Base-by-base conservation (phyloP, 495 filamentous ascomycete species). In the Sordaria brevicollis region DNA sequence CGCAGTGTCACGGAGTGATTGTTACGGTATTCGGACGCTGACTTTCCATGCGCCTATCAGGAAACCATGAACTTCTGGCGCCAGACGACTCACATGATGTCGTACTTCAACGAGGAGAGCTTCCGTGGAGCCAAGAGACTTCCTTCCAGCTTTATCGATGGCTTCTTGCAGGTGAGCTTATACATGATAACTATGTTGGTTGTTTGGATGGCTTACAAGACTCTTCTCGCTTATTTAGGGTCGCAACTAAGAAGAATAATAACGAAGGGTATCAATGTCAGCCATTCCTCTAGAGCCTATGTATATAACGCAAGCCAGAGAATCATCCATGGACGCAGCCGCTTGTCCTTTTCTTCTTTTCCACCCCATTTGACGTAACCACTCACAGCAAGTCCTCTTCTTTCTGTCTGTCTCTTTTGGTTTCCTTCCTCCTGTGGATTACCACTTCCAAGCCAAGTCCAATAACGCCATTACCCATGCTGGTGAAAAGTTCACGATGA, bases 41-140 rank as follows among this genome's bases (percentile, higher is more conserved):
- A 70, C 57, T 43, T 15, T 41, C 25, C n/a, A 31, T 31, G 49
- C 49, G 49, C 17, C 69, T n/a, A 34, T 15, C 71, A 97, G 93
- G 95, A 99, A 88, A 98, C 93, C 38, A 87, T 98, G 84, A 99
- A 98, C 82, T 99, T 90, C 87, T 99, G 96, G 95, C 97, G 97
- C 83, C 96, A 98, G 83, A 86, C 94, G 67, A 91, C 92, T 65
- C 95, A 99, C 78, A 88, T 99, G 73, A 92, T 99, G 86, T 96
- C 97, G 77, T 99, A 96, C 82, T 99, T 97, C 86, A 87, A 93
- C 75, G 84, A 89, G 78, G 93, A 97, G 80, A 93, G 97, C 79
- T 84, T 84, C 74, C 79, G 80, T 65, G 82, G 82, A 15, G 92
- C 96, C 72, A 90, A 91, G 70, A 87, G 86, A 73, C 81, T 97